Conservation (phyloP, 768 basidiomycete genomes). For the Panaeolus cyanescens region DNA sequence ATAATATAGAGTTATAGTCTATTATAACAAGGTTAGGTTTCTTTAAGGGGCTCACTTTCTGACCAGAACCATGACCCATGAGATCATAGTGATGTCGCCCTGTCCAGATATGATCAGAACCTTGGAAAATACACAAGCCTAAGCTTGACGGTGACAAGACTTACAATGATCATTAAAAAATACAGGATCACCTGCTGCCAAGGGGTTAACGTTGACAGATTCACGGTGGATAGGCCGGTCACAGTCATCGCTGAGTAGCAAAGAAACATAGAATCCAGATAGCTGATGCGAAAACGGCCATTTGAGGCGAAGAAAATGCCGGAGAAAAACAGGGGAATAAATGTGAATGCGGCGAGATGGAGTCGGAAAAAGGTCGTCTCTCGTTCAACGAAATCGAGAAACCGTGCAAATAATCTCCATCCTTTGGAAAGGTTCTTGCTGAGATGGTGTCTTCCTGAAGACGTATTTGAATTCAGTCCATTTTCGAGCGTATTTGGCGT, state of each 20-base stretch:
- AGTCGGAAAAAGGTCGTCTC: slow-evolving; percentile 53
- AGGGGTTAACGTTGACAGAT: slow-evolving; percentile 48
- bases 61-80: slow-evolving; percentile 70
- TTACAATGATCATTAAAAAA: slow-evolving; percentile 52
- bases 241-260: slow-evolving; percentile 61
- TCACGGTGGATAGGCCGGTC: slow-evolving; percentile 48
- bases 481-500: neutral
- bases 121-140: neutral
- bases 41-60: slow-evolving; percentile 40
- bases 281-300: slow-evolving; percentile 50
- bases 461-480: neutral
- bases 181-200: slow-evolving; percentile 55
- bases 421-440: neutral
- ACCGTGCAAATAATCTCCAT: neutral
- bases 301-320: slow-evolving; percentile 70
- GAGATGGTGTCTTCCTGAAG: neutral
- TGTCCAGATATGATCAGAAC: slow-evolving; percentile 15
- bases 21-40: neutral
- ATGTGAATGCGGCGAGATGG: slow-evolving; percentile 49
- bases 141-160: slow-evolving; percentile 8
- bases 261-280: slow-evolving; percentile 61
- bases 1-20: neutral
- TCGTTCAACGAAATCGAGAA: neutral
- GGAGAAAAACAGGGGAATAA: slow-evolving; percentile 60
- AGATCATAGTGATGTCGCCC: slow-evolving; percentile 53